Conservation (phyloP, 345 rosid species). For the Eucalyptus regnans region DNA sequence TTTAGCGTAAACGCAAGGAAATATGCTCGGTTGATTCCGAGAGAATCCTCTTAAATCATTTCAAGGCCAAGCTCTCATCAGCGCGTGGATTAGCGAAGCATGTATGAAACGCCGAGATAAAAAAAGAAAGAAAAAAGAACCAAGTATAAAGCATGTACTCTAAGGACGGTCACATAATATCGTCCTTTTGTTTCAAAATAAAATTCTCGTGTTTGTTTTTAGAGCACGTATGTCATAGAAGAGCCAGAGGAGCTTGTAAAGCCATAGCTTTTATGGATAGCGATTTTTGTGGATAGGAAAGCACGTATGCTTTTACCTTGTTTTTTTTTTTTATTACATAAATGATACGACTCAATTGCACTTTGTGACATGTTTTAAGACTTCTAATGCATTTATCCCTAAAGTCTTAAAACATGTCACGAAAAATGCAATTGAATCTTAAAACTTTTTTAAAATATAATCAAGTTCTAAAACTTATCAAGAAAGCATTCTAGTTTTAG, state of each 20-base stretch:
- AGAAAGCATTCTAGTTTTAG: accelerated
- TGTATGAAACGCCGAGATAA: neutral
- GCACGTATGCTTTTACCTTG: too few species aligned
- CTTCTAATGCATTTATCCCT: too few species aligned
- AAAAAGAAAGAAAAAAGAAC: neutral
- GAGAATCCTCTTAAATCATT: neutral
- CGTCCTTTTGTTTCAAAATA: neutral
- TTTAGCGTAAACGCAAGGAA: neutral
- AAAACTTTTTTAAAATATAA: too few species aligned
- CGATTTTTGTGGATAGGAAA: neutral
- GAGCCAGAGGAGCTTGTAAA: neutral
- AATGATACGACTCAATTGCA: too few species aligned
- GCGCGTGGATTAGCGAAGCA: neutral
- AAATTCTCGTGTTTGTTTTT: too few species aligned
- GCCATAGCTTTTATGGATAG: too few species aligned
- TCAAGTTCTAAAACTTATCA: too few species aligned
- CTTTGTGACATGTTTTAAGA: too few species aligned
- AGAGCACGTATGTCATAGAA: neutral
- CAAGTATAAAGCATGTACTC: neutral
- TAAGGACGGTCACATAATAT: neutral
- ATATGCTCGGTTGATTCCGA: neutral
- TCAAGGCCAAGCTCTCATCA: neutral
- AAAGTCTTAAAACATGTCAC: too few species aligned
- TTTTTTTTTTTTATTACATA: too few species aligned
- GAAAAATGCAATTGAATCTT: too few species aligned